These are phyloP conservation scores for Pisolithus thermaeus DNA, from an alignment of 1,284 basidiomycete genomes.

Conservation along the genomic window DNA sequence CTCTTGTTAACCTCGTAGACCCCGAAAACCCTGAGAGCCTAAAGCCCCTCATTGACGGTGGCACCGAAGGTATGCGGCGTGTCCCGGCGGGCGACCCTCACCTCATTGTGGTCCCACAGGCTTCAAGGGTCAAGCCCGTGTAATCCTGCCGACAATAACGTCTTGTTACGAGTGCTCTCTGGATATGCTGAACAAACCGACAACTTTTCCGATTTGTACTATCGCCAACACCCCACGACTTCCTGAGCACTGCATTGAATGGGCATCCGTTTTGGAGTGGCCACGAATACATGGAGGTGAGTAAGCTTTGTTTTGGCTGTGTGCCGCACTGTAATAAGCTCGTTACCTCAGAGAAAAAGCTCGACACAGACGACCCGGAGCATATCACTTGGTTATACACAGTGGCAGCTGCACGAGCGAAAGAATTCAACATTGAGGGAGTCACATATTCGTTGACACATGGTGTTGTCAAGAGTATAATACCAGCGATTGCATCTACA, in stretches of 20 bases:
- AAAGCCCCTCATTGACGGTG: conserved; percentile 98
- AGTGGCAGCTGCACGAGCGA: conserved; percentile 74
- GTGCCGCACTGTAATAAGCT: conserved; percentile 3
- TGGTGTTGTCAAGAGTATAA: conserved; percentile 99
- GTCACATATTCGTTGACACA: conserved; percentile 98
- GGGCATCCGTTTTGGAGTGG: conserved; percentile 99
- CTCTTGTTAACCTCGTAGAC: conserved; percentile 91
- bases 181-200: conserved; percentile 97
- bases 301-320: conserved; percentile 10
- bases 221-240: conserved; percentile 98
- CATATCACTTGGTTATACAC: conserved; percentile 94
- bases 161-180: conserved; percentile 99
- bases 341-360: conserved; percentile 69
- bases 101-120: conserved; percentile 42
- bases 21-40: conserved; percentile 86
- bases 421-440: conserved; percentile 93
- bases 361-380: conserved; percentile 95
- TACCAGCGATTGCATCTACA: conserved; percentile 95
- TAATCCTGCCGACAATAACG: conserved; percentile 92
- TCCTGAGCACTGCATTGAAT: conserved; percentile 99
- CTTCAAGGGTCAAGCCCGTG: conserved; percentile 97
- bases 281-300: conserved; percentile 83
- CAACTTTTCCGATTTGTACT: conserved; percentile 97
- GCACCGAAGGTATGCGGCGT: conserved; percentile 82
- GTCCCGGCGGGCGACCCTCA: neutral